These are phyloP conservation scores for Pyrenophora seminiperda DNA, from an alignment of 2,329 filamentous ascomycete genomes.

Conservation along the genomic window DNA sequence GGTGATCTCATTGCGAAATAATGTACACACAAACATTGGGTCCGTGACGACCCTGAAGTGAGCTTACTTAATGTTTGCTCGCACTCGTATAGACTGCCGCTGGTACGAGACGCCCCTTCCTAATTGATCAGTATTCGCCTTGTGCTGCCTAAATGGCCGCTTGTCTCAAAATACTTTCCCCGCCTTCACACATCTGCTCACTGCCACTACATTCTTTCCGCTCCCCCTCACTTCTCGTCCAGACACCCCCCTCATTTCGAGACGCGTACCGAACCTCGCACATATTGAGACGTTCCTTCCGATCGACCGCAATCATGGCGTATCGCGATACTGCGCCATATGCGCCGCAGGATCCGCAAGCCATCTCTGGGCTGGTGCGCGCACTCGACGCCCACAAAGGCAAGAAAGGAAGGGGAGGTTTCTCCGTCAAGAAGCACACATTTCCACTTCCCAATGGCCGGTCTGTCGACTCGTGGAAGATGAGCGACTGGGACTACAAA, in stretches of 20 bases:
- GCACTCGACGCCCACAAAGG: constrained; percentile 64
- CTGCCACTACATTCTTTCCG: constrained; percentile 11
- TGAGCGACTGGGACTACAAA: constrained; percentile 97
- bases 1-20: constrained; percentile 20
- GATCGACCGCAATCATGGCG: constrained; percentile 54
- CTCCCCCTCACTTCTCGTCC: constrained; percentile 19
- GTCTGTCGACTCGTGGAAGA: constrained; percentile 85
- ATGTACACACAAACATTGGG: constrained; percentile 1
- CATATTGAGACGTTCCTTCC: constrained; percentile 3
- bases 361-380: constrained; percentile 69
- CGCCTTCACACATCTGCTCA: constrained; percentile 18
- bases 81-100: neutral
- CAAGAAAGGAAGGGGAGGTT: constrained; percentile 56
- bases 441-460: constrained; percentile 72
- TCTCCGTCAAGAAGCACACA: constrained; percentile 79
- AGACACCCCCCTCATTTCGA: constrained; percentile 12
- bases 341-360: constrained; percentile 69
- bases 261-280: neutral
- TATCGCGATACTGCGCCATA: constrained; percentile 63
- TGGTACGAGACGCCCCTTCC: constrained; percentile 24
- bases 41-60: constrained; percentile 13
- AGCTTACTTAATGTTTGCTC: constrained; percentile 5
- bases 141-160: constrained; percentile 27
- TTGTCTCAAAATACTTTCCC: constrained; percentile 19
- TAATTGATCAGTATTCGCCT: constrained; percentile 17